Conservation (phyloP, 2,329 filamentous ascomycete species). For the Apiospora phragmitis region DNA sequence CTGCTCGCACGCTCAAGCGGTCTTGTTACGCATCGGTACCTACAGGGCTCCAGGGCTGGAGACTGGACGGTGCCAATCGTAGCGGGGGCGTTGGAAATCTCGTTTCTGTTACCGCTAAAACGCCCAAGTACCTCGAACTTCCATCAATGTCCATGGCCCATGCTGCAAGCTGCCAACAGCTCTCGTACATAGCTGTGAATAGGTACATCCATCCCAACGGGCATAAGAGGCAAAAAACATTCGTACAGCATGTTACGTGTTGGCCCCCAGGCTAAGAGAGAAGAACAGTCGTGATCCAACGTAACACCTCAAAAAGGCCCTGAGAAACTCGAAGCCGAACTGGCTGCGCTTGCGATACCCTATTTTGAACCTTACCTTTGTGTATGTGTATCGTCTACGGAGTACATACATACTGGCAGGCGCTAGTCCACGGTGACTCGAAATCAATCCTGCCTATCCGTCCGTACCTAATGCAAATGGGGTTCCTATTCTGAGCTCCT, state of each 20-base stretch:
- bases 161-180: neutral
- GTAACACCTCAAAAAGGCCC: neutral
- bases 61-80: neutral
- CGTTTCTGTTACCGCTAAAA: conserved; percentile 3
- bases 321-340: neutral
- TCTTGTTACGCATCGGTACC: conserved; percentile 1
- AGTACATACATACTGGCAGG: neutral
- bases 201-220: neutral
- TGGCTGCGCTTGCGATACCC: neutral
- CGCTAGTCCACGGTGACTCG: neutral
- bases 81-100: neutral
- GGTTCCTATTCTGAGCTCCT: neutral
- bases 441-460: neutral
- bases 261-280: neutral
- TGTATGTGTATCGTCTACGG: neutral
- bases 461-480: neutral
- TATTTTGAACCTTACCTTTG: conserved; percentile 2
- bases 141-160: neutral
- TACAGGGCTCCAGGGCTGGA: neutral
- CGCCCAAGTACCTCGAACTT: neutral
- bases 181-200: neutral
- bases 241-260: neutral
- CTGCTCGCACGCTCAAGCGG: neutral
- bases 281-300: neutral
- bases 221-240: neutral